These are phyloP conservation scores for Exophiala alcalophila DNA, from an alignment of 2,329 filamentous ascomycete genomes.

Conservation along the genomic window DNA sequence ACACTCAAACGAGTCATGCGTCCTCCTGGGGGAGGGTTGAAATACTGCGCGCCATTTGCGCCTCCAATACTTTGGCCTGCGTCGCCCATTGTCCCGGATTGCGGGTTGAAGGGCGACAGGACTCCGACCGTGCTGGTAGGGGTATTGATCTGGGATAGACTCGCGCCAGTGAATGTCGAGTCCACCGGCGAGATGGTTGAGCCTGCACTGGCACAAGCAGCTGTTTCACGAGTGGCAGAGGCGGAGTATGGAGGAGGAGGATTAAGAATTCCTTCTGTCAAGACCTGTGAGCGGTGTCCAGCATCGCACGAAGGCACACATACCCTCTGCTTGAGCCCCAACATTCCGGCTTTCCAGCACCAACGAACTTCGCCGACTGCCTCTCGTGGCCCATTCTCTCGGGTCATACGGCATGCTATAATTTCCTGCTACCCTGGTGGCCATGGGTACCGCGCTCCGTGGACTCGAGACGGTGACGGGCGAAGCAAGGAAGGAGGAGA, in stretches of 20 bases:
- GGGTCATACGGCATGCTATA: constrained; percentile 50
- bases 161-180: constrained; percentile 19
- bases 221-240: constrained; percentile 7
- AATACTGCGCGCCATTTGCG: constrained; percentile 2
- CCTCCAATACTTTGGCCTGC: constrained; percentile 1
- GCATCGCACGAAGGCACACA: constrained; percentile 1
- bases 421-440: constrained; percentile 38
- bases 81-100: constrained; percentile 5
- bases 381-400: constrained; percentile 48
- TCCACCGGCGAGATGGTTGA: constrained; percentile 21
- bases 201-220: constrained; percentile 15
- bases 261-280: constrained; percentile 21
- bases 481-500: constrained; percentile 40
- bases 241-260: constrained; percentile 30
- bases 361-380: constrained; percentile 29
- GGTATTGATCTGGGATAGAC: constrained; percentile 16
- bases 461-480: constrained; percentile 38
- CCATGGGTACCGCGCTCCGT: constrained; percentile 42
- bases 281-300: constrained; percentile 17
- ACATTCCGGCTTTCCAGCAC: constrained; percentile 7
- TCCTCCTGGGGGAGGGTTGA: constrained; percentile 1
- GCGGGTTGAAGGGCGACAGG: constrained; percentile 13
- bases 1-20: constrained; percentile 8
- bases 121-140: constrained; percentile 23
- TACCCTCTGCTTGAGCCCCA: constrained; percentile 21